Conservation (phyloP, 371 early-diverging fungal species). For the Rhizomucor miehei region DNA sequence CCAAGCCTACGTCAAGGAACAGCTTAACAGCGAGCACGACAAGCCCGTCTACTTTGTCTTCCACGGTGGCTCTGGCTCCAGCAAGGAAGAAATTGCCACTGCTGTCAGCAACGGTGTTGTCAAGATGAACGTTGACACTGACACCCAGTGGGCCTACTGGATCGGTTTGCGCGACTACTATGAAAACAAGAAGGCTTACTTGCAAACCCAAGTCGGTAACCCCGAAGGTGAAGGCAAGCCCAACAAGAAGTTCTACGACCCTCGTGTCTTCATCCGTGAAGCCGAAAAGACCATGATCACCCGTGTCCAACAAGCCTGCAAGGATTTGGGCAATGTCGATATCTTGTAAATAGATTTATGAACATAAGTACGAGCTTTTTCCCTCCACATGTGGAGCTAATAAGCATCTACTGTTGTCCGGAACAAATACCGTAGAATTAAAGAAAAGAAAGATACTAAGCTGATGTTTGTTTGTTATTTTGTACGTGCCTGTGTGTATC, state of each 20-base stretch:
- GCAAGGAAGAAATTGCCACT: conserved; percentile 74
- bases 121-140: conserved; percentile 93
- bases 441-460: too few species aligned
- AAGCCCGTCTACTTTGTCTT: conserved; percentile 92
- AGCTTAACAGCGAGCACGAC: conserved; percentile 50
- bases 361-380: too few species aligned
- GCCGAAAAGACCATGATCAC: conserved; percentile 80
- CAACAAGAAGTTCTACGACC: conserved; percentile 95
- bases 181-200: conserved; percentile 69
- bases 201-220: conserved; percentile 89
- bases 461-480: too few species aligned
- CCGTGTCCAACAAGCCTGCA: conserved; percentile 79
- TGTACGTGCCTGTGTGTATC: too few species aligned
- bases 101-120: conserved; percentile 84
- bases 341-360: conserved; percentile 4
- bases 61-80: conserved; percentile 93
- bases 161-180: conserved; percentile 71
- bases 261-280: conserved; percentile 86
- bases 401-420: too few species aligned
- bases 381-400: too few species aligned
- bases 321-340: conserved; percentile 72
- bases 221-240: conserved; percentile 89
- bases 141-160: conserved; percentile 84
- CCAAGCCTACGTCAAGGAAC: conserved; percentile 74
- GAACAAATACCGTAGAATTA: too few species aligned